A percentile compares a stretch with the other conserved stretches of the same genome.
Conservation (phyloP, 1,139 yeast species). For the Yamadazyma aaseri region DNA sequence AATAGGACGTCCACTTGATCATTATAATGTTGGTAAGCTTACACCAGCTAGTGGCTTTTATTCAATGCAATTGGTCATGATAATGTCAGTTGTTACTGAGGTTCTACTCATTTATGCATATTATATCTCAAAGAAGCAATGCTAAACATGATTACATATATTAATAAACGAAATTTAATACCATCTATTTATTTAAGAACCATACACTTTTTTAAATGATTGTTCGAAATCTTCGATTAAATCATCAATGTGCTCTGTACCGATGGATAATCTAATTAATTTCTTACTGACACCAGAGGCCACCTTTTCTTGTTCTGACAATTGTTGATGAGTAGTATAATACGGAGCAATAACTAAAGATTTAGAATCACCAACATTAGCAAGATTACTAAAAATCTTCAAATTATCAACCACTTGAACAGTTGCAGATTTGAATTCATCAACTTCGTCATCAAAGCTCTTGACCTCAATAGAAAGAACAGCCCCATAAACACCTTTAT, state of each 20-base stretch:
- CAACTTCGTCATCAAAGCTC: conserved; percentile 46
- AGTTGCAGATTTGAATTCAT: conserved; percentile 68
- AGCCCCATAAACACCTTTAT: conserved; percentile 75
- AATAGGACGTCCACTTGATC: conserved; percentile 8
- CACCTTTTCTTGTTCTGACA: conserved; percentile 73
- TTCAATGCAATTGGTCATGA: conserved; percentile 8
- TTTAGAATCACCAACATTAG: conserved; percentile 95
- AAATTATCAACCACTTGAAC: conserved; percentile 80
- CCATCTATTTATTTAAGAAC: background rate
- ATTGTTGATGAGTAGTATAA: conserved; percentile 93
- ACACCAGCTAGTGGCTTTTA: conserved; percentile 14
- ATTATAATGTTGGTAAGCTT: conserved; percentile 14
- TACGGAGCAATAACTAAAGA: conserved; percentile 94
- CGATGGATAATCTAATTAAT: conserved; percentile 83
- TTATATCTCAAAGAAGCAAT: conserved; percentile 1
- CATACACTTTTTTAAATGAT: conserved; percentile 58
- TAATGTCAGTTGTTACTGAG: conserved; percentile 11
- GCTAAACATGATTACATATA: background rate
- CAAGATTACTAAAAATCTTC: conserved; percentile 84
- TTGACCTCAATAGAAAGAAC: conserved; percentile 88
- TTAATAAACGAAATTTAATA: conserved; percentile 1
- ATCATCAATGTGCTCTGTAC: conserved; percentile 88
- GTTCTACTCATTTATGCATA: conserved; percentile 7
- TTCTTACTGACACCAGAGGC: conserved; percentile 87
- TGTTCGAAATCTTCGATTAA: conserved; percentile 84